These are phyloP conservation scores for Aphanomyces astaci DNA, from an alignment of 352 stramenopile genomes.

Conservation along the genomic window DNA sequence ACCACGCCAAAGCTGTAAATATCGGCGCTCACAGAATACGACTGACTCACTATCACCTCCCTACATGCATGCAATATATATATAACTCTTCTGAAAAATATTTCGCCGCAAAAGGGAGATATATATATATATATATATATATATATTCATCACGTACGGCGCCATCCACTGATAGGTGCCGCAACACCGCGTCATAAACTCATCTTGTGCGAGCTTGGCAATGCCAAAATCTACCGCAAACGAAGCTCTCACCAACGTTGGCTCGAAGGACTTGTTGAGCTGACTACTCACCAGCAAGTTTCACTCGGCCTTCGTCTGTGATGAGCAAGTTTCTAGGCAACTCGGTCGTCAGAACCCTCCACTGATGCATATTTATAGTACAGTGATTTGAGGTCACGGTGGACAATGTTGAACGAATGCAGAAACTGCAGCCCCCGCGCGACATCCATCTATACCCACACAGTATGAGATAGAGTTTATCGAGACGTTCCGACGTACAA, in stretches of 20 bases:
- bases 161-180: constrained; percentile 82
- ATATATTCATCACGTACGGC: constrained; percentile 36
- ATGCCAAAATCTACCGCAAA: constrained; percentile 62
- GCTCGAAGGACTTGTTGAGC: too few relatives aligned
- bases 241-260: constrained; percentile 1
- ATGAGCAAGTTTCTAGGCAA: constrained; percentile 61
- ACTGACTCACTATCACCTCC: constrained; percentile 55
- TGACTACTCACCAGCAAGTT: constrained; percentile 50
- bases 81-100: too few relatives aligned
- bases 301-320: constrained; percentile 58
- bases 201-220: constrained; percentile 43
- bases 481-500: too few relatives aligned
- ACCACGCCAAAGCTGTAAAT: constrained; percentile 79
- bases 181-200: constrained; percentile 66
- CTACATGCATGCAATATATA: too few relatives aligned
- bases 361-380: constrained; percentile 30
- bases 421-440: constrained; percentile 64
- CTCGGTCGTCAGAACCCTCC: neutral
- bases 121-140: too few relatives aligned
- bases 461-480: too few relatives aligned
- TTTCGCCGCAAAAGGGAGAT: too few relatives aligned
- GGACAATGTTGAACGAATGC: constrained; percentile 75
- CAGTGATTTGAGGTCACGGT: constrained; percentile 74
- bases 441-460: constrained; percentile 41
- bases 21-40: constrained; percentile 61